phyloP scores from a whole-genome alignment of 495 filamentous ascomycete species.

The Lasiosphaeria miniovina region DNA sequence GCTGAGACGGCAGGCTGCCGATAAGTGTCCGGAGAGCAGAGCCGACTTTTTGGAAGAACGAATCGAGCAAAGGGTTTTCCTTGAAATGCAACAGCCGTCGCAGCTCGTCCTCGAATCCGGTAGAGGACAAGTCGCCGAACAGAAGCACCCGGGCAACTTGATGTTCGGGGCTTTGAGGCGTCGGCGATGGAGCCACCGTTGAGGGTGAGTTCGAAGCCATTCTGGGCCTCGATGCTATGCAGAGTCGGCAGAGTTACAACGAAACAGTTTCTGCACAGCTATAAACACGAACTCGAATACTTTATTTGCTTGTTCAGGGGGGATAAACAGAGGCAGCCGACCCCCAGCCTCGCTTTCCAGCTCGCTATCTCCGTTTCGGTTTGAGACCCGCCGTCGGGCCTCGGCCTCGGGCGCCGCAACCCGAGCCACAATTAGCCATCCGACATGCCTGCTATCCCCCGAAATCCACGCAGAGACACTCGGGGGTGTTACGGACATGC shows the following conservation, averaged over 20 bases:
- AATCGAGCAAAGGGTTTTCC: slow-evolving; percentile 1
- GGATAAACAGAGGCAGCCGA: neutral
- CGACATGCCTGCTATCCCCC: neutral
- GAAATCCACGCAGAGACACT: neutral
- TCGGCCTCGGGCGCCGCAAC: neutral
- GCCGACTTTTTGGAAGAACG: neutral
- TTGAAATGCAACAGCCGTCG: neutral
- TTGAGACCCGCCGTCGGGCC: neutral
- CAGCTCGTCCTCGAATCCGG: slow-evolving; percentile 2
- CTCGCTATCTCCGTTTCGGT: slow-evolving; percentile 1
- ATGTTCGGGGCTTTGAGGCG: neutral
- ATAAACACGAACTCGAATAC: neutral
- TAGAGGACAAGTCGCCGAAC: slow-evolving; percentile 2
- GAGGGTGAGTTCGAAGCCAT: slow-evolving; percentile 1
- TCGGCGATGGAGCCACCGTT: slow-evolving; percentile 1
- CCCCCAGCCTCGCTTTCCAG: neutral
- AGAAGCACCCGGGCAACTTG: neutral
- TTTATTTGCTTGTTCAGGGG: neutral
- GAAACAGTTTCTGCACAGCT: neutral
- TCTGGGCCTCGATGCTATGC: neutral
- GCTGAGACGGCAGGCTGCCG: neutral
- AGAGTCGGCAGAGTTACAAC: neutral
- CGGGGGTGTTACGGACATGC: neutral
- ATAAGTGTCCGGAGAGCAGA: neutral
- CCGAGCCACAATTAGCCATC: neutral